Conservation (phyloP, 192 early-diverging fungal genomes). For the Linderina pennispora region DNA sequence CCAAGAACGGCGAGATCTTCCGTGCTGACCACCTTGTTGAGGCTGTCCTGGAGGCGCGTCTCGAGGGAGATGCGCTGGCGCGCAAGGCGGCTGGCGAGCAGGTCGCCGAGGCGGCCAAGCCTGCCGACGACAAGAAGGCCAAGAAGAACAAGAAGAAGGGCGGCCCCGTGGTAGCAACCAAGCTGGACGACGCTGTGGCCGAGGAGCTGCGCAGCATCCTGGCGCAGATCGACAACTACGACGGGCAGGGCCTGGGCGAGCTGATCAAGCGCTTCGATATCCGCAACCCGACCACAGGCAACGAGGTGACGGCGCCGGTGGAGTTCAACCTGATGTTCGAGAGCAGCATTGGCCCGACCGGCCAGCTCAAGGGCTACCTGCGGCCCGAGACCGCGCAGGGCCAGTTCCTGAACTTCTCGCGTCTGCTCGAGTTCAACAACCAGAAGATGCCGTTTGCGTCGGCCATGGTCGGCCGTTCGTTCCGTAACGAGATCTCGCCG, state of each 20-base stretch:
- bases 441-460: conserved; percentile 99
- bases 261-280: conserved; percentile 82
- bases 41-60: conserved; percentile 79
- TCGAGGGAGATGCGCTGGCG: conserved; percentile 80
- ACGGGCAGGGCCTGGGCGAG: conserved; percentile 75
- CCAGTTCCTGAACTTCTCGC: conserved; percentile 98
- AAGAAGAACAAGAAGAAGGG: conserved; percentile 73
- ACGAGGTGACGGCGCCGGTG: conserved; percentile 81
- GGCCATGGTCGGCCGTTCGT: conserved; percentile 94
- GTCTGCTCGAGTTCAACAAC: conserved; percentile 95
- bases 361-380: conserved; percentile 88
- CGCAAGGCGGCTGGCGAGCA: conserved; percentile 46
- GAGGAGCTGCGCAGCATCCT: conserved; percentile 79
- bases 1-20: conserved; percentile 88
- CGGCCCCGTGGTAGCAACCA: conserved; percentile 54
- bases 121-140: conserved; percentile 40
- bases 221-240: conserved; percentile 96
- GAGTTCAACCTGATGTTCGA: conserved; percentile 99
- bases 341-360: conserved; percentile 96
- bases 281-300: conserved; percentile 86
- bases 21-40: conserved; percentile 97
- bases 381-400: conserved; percentile 99
- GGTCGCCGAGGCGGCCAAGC: conserved; percentile 16
- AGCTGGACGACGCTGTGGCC: conserved; percentile 54
- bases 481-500: conserved; percentile 99